Base-by-base conservation (phyloP, 2,329 filamentous ascomycete species). In the Fusarium pseudoanthophilum region DNA sequence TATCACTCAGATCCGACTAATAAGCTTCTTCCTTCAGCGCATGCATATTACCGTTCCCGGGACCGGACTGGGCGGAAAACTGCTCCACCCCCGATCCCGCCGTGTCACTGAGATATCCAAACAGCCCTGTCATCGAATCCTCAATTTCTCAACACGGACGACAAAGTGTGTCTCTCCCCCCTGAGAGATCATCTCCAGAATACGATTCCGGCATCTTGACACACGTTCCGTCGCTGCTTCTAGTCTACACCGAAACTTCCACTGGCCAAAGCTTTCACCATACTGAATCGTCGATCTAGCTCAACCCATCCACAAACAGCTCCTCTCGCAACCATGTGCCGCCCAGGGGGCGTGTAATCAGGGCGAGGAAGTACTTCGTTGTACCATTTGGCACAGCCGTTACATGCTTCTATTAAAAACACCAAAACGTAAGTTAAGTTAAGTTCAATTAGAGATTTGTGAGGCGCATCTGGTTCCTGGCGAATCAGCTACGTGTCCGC, bases 21-120 rank as follows among this genome's bases (percentile, higher is more conserved):
- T 77, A 57, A 73, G 69, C 57, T 72, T 30, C 67, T 69, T 61
- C 36, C 37, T 53, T 53, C 60, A 66, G 61, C 60, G 70, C 75
- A 77, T 75, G 72, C 72, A 66, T 73, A n/a, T 58, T 69, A 18
- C 53, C 70, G 58, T 74, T 28, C 64, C 75, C 70, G 66, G 71
- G 65, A 53, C 75, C 67, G 74, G 74, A 78, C 72, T 76, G 74
- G 69, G 72, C 49, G 49, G 63, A 56, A 53, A 49, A 36, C 9
- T 42, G 43, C 62, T 72, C 75, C 72, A 64, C 65, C 52, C 55
- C 55, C n/a, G 34, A 49, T 53, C 64, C 57, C 65, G 67, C 57
- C 49, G 53, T 58, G 42, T 69, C 53, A 58, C 52, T 42, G 61
- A 55, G 51, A 74, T 66, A 73, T 69, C 48, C 53, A 49, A 42